Conservation (phyloP, 108 stramenopile genomes). For the Stephanodiscus minutulus region DNA sequence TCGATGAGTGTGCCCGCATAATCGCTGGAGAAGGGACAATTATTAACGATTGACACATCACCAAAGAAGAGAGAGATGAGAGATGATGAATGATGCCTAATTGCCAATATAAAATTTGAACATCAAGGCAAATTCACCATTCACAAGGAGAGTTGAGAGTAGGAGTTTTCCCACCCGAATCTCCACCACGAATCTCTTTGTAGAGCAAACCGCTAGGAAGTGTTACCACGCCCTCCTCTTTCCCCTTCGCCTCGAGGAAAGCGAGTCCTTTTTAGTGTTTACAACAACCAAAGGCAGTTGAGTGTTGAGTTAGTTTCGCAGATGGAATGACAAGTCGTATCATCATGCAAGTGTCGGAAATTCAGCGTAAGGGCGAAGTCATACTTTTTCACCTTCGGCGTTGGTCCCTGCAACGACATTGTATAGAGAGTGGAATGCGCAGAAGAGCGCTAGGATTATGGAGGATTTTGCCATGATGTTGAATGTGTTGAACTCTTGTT, state of each 20-base stretch:
- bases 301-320: not conserved
- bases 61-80: not conserved
- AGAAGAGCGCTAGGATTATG: conserved; percentile 54
- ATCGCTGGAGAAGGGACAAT: conserved; percentile 38
- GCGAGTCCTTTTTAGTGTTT: conserved; percentile 51
- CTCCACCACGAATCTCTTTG: conserved; percentile 67
- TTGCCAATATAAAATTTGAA: not conserved
- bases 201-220: conserved; percentile 81
- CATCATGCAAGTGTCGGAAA: not conserved
- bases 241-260: conserved; percentile 76
- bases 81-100: not conserved
- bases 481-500: not conserved
- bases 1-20: conserved; percentile 61
- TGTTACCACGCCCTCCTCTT: conserved; percentile 75
- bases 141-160: conserved; percentile 43
- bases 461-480: conserved; percentile 1
- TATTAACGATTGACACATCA: not conserved
- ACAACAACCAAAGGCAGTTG: not conserved
- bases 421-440: conserved; percentile 42
- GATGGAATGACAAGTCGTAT: not conserved
- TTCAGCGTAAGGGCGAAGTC: not conserved
- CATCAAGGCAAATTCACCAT: not conserved
- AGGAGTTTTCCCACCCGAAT: conserved; percentile 48
- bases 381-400: conserved; percentile 33
- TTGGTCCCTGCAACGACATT: conserved; percentile 66